A percentile compares a stretch with the other conserved stretches of the same genome.
phyloP scores from a whole-genome alignment of 2,329 filamentous ascomycete genomes.

The Botryosphaeria dothidea region DNA sequence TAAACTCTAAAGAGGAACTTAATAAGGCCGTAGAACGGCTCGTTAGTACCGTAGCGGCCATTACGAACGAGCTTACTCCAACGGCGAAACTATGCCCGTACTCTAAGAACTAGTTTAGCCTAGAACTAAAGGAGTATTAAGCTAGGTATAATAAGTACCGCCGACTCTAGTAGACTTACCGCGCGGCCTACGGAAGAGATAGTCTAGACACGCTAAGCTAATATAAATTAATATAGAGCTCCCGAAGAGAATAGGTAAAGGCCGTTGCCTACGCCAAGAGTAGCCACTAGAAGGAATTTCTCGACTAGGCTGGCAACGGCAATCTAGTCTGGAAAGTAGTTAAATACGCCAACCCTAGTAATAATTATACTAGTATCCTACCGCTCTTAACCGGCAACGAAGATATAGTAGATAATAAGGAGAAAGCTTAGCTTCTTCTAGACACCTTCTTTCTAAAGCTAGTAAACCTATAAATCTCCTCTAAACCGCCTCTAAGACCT shows the following conservation, averaged over 20 bases:
- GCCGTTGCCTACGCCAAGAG: not conserved
- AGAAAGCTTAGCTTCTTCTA: not conserved
- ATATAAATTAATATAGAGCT: not conserved
- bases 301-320: not conserved
- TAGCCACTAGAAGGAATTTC: conserved; percentile 6
- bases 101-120: not conserved
- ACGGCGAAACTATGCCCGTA: not conserved
- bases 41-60: not conserved
- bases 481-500: not conserved
- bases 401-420: not conserved
- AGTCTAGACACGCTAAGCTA: not conserved
- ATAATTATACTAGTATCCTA: not conserved
- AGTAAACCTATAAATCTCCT: not conserved
- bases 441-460: conserved; percentile 9
- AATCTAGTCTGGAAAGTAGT: conserved; percentile 4
- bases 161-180: not conserved
- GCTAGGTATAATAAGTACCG: not conserved
- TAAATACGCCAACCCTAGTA: not conserved
- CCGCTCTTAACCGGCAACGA: not conserved
- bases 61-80: not conserved
- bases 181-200: not conserved
- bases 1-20: not conserved
- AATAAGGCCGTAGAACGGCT: not conserved
- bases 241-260: not conserved
- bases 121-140: not conserved